Conservation (phyloP, 2,329 filamentous ascomycete species). For the Reticulascus tulasneorum region DNA sequence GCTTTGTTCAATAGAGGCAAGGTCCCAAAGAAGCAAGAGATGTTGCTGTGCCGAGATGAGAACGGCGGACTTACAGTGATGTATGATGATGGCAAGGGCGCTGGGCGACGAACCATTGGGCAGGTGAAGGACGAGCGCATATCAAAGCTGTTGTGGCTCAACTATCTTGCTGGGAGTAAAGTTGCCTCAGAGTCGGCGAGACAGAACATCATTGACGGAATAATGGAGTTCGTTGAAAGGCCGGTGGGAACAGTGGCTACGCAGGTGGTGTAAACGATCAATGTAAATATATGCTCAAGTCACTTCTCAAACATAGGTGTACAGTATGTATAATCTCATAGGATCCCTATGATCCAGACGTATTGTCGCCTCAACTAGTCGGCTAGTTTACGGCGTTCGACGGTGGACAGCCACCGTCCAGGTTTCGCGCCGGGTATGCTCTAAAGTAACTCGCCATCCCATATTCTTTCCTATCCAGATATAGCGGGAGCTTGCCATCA, state of each 20-base stretch:
- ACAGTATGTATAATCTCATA: slow-evolving; percentile 11
- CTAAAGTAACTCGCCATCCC: too few relatives aligned
- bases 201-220: slow-evolving; percentile 77
- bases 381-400: too few relatives aligned
- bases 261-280: slow-evolving; percentile 56
- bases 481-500: too few relatives aligned
- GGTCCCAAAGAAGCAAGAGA: slow-evolving; percentile 73
- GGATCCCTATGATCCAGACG: too few relatives aligned
- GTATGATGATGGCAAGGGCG: slow-evolving; percentile 53
- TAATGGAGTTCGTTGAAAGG: slow-evolving; percentile 82
- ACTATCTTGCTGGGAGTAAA: slow-evolving; percentile 81
- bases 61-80: slow-evolving; percentile 64
- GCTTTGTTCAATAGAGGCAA: slow-evolving; percentile 74
- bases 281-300: slow-evolving; percentile 15
- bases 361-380: too few relatives aligned
- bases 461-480: too few relatives aligned
- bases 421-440: too few relatives aligned
- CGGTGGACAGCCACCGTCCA: too few relatives aligned
- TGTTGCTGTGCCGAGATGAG: slow-evolving; percentile 67
- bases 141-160: slow-evolving; percentile 78
- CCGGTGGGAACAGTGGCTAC: slow-evolving; percentile 84
- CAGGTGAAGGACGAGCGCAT: slow-evolving; percentile 74
- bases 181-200: slow-evolving; percentile 82
- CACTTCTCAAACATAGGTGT: slow-evolving; percentile 11
- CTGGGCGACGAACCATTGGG: slow-evolving; percentile 57